Evolutionary conservation across 306 rosid species (phyloP), one percentile per base, ranked within the genome.

Genomic region (Sicyos edulis): DNA sequence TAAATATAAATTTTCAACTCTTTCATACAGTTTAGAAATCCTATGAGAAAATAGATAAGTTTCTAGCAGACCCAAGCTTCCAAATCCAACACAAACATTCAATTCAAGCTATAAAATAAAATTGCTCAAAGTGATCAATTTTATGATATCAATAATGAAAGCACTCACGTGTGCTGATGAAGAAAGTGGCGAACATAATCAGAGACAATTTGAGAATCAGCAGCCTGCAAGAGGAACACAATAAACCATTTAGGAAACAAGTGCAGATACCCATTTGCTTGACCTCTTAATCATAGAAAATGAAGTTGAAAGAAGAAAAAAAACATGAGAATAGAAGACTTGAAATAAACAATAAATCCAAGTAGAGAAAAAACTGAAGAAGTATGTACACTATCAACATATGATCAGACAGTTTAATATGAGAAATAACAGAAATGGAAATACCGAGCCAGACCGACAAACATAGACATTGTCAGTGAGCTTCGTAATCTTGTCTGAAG

Each of bases 401-500:
- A 0, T 8, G 4, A 2, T 4, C 10, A 10, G 6, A 45, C 47
- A 53, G 17, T 29, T 17, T 6, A 7, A 60, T 74, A 29, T 21
- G 59, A 0, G 54, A 45, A 50, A 60, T 37, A 59, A 29, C 44
- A 62, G 61, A 74, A 60, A 74, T 26, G 75, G 58, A 9, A 67
- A 58, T 88, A 93, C 98, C 89, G 98, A 93, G 88, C 97, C 98
- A 72, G 98, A 93, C 76, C 98, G 98, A 74, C 98, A 93, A 16
- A 93, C 97, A 52, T 90, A 93, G 72, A 90, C 96, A 77, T 93
- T 93, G 24, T 93, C 98, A 1, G 97, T 93, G 32, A 93, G 93
- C 86, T 90, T 82, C 0, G 98, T 93, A 73, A 93, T 93, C 79
- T 93, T 93, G 63, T 93, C 95, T 0, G 98, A 93, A 2, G 96